Percentiles rank a stretch among this genome's conserved stretches.
These are phyloP conservation scores for Cryptosporidium ubiquitum DNA, from an alignment of 169 alveolate genomes.

Conservation along the genomic window DNA sequence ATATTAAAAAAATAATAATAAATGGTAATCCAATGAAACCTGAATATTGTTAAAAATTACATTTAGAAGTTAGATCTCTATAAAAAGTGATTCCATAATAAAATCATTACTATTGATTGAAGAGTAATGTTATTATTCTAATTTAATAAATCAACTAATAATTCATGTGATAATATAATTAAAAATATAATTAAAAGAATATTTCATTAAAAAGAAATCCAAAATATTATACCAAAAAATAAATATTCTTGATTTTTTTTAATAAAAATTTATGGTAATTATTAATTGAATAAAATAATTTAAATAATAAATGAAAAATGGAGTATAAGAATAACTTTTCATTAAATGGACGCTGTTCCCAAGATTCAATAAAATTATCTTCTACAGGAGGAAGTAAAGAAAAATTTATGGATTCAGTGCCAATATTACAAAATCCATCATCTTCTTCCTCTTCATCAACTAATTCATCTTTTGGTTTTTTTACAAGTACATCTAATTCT, in stretches of 20 bases:
- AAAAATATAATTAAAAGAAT: background rate
- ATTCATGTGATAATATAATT: no score
- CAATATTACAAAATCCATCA: background rate
- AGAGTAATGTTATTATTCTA: no score
- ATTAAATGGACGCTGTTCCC: background rate
- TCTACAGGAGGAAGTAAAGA: background rate
- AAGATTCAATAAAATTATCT: slow-evolving; percentile 5
- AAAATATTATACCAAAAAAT: background rate
- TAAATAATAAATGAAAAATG: background rate
- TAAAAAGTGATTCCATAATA: background rate
- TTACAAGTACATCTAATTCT: slow-evolving; percentile 3
- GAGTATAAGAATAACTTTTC: slow-evolving; percentile 1
- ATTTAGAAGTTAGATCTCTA: background rate
- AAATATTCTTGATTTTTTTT: background rate
- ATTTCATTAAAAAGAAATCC: background rate
- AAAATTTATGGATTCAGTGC: background rate
- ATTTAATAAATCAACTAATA: no score
- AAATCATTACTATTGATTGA: no score
- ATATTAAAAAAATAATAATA: background rate
- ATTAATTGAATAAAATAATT: background rate
- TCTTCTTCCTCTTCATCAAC: slow-evolving; percentile 1
- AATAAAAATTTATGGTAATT: background rate
- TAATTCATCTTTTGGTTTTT: background rate
- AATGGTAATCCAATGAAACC: background rate
- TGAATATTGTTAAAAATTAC: background rate